Base-by-base conservation (phyloP, 2,329 filamentous ascomycete genomes). In the Pseudogymnoascus sp. region DNA sequence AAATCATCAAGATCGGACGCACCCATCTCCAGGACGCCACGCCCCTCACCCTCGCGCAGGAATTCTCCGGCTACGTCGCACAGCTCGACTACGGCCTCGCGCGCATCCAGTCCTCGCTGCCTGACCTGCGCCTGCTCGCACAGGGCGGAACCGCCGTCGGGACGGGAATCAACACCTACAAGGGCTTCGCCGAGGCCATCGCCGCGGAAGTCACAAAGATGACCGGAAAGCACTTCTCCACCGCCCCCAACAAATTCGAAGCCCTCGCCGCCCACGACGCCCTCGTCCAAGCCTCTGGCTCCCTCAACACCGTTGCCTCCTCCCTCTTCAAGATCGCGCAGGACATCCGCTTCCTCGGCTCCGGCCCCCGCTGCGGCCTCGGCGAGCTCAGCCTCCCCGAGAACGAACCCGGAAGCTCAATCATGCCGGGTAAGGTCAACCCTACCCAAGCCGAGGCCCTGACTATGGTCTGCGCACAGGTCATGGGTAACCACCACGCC, bases 391-490 rank as follows among this genome's bases (percentile, higher is more conserved):
- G 85, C 73, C 86, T 99, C 61, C 95, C 95, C 25, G 95, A 99
- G 82, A 99, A 99, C 80, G 95, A 99, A 82, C 95, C 95, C 36
- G 93, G 93, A 68, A 95, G 89, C 73, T 96, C 90, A 71, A 97
- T 99, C 82, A 99, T 99, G 95, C 95, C 95, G 50, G 95, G 95
- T 73, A 99, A 99, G 83, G 95, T 99, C 76, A 99, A 99, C 82
- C 95, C 95, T 34, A 99, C 95, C 34, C 95, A 99, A 80, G 96
- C 92, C 79, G 95, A 99, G 82, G 90, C 92, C 66, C 81, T 99
- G 76, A 97, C 95, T 71, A 99, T 99, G 95, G 83, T 97, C 66
- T 97, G 93, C 81, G 87, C 91, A 18, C 95, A 99, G 79, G 93
- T 99, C 66, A 96, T 97, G 84, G 95, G 95, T 73, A 99, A 99